These are phyloP conservation scores for Saccharomycopsis capsularis DNA, from an alignment of 805 yeast species.

Conservation along the genomic window DNA sequence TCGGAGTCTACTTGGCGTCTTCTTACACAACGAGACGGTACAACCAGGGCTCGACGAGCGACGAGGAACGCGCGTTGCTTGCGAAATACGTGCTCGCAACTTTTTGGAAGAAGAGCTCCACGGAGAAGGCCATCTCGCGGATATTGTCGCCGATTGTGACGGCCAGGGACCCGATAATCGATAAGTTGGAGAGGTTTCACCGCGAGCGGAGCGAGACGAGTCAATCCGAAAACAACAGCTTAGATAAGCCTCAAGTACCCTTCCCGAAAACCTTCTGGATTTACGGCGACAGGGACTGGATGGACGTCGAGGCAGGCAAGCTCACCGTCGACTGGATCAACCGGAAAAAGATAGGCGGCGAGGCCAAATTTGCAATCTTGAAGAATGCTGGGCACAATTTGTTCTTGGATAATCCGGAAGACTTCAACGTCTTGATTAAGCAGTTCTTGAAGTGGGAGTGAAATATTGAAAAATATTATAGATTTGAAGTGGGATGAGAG, in stretches of 20 bases:
- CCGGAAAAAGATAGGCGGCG: conserved; percentile 18
- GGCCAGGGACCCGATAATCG: conserved; percentile 60
- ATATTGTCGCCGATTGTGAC: conserved; percentile 45
- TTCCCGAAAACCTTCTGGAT: conserved; percentile 27
- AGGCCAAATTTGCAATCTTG: conserved; percentile 29
- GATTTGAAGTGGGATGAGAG: no score
- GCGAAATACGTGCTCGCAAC: conserved; percentile 30
- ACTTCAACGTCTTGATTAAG: conserved; percentile 43
- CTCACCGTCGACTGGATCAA: conserved; percentile 14
- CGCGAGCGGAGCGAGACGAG: no score
- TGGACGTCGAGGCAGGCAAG: conserved; percentile 52
- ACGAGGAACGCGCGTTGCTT: conserved; percentile 28
- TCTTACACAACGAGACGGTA: conserved; percentile 28
- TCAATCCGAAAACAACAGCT: neutral
- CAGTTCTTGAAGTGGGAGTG: conserved; percentile 29
- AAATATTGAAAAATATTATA: no score
- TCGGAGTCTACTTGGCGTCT: conserved; percentile 29
- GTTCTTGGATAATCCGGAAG: conserved; percentile 56
- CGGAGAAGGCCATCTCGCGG: conserved; percentile 17
- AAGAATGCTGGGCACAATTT: conserved; percentile 68
- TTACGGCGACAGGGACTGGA: conserved; percentile 72
- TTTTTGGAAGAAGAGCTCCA: conserved; percentile 28
- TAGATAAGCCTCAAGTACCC: neutral
- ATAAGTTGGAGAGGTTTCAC: conserved; percentile 38
- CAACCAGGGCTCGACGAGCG: conserved; percentile 22